Evolutionary conservation across 768 basidiomycete genomes (phyloP).

Genomic region (Hericium alpestre): DNA sequence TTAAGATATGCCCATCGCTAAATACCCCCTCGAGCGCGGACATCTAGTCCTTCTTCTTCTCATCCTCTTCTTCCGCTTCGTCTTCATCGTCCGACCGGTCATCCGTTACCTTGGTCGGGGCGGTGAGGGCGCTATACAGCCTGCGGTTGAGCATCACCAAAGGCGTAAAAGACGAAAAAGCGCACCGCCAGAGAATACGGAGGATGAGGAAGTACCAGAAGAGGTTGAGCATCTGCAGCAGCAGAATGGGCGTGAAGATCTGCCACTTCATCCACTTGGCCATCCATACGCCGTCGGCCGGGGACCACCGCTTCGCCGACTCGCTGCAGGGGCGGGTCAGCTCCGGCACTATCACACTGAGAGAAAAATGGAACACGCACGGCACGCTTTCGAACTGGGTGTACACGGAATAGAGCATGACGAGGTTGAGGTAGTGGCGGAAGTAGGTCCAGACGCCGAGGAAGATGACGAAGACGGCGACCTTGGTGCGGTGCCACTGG

Average conservation of each 20-base stretch:
- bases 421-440: slow-evolving; percentile 83
- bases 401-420: slow-evolving; percentile 84
- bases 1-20: too few relatives aligned
- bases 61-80: slow-evolving; percentile 19
- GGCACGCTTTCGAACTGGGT: slow-evolving; percentile 65
- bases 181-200: slow-evolving; percentile 66
- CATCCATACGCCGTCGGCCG: slow-evolving; percentile 58
- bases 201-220: slow-evolving; percentile 90
- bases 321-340: slow-evolving; percentile 27
- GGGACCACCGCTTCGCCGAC: slow-evolving; percentile 44
- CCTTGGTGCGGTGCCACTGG: slow-evolving; percentile 51
- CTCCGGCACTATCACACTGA: not conserved
- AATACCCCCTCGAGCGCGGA: not conserved
- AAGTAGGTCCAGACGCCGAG: slow-evolving; percentile 81
- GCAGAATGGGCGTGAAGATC: slow-evolving; percentile 60
- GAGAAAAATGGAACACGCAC: slow-evolving; percentile 30
- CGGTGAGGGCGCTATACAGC: slow-evolving; percentile 39
- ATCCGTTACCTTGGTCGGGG: slow-evolving; percentile 39
- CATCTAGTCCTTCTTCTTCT: not conserved
- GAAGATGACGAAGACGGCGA: slow-evolving; percentile 54
- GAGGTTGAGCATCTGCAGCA: slow-evolving; percentile 76
- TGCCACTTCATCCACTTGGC: slow-evolving; percentile 73
- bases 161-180: slow-evolving; percentile 2
- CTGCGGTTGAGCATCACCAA: not conserved
- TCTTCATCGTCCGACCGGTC: slow-evolving; percentile 67